Evolutionary conservation across 1,139 yeast genomes (phyloP), one percentile per base, ranked within the genome.

Genomic region (Geotrichum fermentans): DNA sequence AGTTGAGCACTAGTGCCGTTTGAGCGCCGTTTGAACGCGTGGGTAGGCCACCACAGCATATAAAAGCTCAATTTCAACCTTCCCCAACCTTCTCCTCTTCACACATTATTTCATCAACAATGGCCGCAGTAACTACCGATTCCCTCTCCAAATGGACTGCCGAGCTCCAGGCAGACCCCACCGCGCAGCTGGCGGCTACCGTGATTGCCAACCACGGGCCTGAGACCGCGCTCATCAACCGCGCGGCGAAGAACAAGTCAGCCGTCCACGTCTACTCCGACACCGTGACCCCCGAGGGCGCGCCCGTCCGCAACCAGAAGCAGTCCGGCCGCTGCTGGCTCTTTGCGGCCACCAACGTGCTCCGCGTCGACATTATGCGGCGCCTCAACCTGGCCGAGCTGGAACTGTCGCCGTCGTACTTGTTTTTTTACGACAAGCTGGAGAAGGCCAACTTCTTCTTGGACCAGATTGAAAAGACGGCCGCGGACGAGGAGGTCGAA

Each of bases 251-350:
- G 59, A 69, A 77, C 39, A 61, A 61, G 33, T 49, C 57, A 47
- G 58, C 68, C 29, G 55, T 63, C 35, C 69, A 73, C 56, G 72
- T 80, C 28, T 87, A 82, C 69, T 81, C 81, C 58, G 63, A 75
- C 49, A 75, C 75, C 47, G 78, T 86, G 29, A 78, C 78, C 34
- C 72, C 74, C 3, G 83, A 83, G 59, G 89, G 89, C 2, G 64
- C 80, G 2, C 92, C 94, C 20, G 72, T 80, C 47, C 82, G 86
- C 60, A 80, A 83, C 67, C 96, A 87, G 67, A 77, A 77, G 61
- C 65, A 77, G 33, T 78, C 87, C 14, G 95, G 95, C 35, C 72
- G 95, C 59, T 87, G 96, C 66, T 87, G 95, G 95, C 73, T 87
- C 56, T 86, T 86, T 66, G 95, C 95, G 7, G 77, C 92, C 1